Evolutionary conservation across 768 basidiomycete genomes (phyloP), one percentile per base, ranked within the genome.

Genomic region (Coprinopsis cinerea): DNA sequence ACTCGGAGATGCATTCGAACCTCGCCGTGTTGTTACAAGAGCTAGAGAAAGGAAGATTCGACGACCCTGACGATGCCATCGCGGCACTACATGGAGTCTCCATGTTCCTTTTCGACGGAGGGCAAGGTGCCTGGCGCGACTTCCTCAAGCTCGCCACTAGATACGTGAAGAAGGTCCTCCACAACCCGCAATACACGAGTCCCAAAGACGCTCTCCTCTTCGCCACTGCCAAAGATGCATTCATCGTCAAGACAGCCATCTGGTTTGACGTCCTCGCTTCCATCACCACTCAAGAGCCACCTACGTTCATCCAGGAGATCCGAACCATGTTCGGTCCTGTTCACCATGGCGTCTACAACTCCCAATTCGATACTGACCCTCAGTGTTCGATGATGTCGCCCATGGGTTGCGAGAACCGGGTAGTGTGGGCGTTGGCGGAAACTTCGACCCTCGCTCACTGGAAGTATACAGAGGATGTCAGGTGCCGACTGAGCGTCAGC

Each of bases 201-300:
- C 70, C 72, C 22, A 71, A 76, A 42, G 73, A 74, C 5, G 70
- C 87, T 11, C 51, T 69, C 27, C 49, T 53, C 14, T 80, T 76
- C 56, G 55, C 61, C 24, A 52, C 55, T 60, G 18, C 74, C 71
- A 71, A 79, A 70, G 67, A 74, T 69, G 63, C 77, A 67, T 90
- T 90, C 65, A 82, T 91, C 61, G 75, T 90, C 67, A 88, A 88
- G 64, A 85, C 88, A 23, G 81, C 85, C 14, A 81, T 91, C 48
- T 92, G 89, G 89, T 89, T 91, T 63, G 89, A 92, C 61, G 86
- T 91, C 28, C 74, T 91, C 45, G 88, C 86, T 5, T 80, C 83
- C 1, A 76, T 84, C 44, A 87, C 88, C n/a, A 81, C 77, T n/a
- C 69, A 74, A 53, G 57, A 73, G 54, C 56, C 66, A 2, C 88